Evolutionary conservation across 208 protist genomes (phyloP).

Genomic region (Acanthamoeba lenticulata): DNA sequence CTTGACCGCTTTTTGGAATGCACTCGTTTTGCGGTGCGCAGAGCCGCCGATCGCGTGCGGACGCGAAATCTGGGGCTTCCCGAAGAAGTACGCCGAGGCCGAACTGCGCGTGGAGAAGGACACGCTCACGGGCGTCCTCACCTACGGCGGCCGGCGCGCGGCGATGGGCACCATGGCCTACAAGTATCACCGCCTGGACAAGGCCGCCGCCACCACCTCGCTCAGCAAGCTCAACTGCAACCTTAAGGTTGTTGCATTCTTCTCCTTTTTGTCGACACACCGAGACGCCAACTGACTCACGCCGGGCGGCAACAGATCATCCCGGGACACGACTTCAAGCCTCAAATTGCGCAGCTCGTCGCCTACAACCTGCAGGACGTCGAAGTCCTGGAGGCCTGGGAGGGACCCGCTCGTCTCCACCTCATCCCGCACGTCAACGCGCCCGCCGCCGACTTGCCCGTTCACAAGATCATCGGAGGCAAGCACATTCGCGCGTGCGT

Average conservation of each 20-base stretch:
- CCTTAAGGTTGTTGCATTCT: neutral
- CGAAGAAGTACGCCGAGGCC: conserved; percentile 32
- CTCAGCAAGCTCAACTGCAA: conserved; percentile 36
- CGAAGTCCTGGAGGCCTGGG: conserved; percentile 10
- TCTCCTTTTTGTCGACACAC: neutral
- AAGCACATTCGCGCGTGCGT: conserved; percentile 6
- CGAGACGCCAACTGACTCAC: neutral
- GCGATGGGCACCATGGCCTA: conserved; percentile 62
- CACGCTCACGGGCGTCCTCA: conserved; percentile 27
- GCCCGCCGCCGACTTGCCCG: conserved; percentile 1
- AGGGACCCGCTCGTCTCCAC: conserved; percentile 34
- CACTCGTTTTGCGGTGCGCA: neutral
- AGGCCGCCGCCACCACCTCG: neutral
- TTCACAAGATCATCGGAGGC: conserved; percentile 36
- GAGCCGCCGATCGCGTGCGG: conserved; percentile 35
- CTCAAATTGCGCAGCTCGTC: conserved; percentile 7
- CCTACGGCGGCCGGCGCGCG: neutral
- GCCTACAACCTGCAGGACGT: conserved; percentile 39
- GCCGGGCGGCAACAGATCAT: neutral
- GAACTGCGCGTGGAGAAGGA: conserved; percentile 38
- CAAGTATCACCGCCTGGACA: neutral
- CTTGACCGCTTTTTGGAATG: too few relatives aligned
- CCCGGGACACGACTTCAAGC: conserved; percentile 4
- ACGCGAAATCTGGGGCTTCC: conserved; percentile 59
- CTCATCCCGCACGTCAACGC: conserved; percentile 45